Conservation (phyloP, 129 eudicot genomes). For the Silybum marianum region DNA sequence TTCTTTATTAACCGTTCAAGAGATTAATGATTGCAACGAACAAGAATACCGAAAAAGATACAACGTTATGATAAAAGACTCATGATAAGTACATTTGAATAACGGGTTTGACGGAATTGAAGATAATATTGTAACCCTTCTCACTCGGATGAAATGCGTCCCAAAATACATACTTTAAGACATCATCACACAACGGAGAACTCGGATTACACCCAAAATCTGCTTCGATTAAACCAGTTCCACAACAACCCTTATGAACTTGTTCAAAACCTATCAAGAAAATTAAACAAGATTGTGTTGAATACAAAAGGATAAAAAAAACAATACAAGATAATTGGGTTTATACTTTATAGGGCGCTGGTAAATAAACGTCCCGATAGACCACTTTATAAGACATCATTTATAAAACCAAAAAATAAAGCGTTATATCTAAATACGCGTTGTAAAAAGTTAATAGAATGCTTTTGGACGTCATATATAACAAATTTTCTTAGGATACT, state of each 20-base stretch:
- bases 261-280: constrained; percentile 40
- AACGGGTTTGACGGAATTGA: constrained; percentile 34
- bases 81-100: constrained; percentile 32
- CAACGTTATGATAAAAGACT: background rate
- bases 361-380: too few relatives aligned
- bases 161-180: constrained; percentile 54
- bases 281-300: background rate
- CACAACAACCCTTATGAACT: constrained; percentile 70
- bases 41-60: background rate
- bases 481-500: too few relatives aligned
- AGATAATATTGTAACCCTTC: constrained; percentile 39
- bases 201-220: constrained; percentile 52
- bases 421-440: too few relatives aligned
- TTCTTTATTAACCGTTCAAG: background rate
- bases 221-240: constrained; percentile 70
- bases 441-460: too few relatives aligned
- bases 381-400: too few relatives aligned
- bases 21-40: background rate
- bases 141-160: constrained; percentile 64
- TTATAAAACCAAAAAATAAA: too few relatives aligned
- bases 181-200: constrained; percentile 54
- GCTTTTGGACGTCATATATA: too few relatives aligned
- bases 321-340: background rate
- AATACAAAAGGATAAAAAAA: background rate
- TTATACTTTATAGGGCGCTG: too few relatives aligned